Evolutionary conservation across 441 rosid species (phyloP), one percentile per base, ranked within the genome.

Genomic region (Brassica hybrid): DNA sequence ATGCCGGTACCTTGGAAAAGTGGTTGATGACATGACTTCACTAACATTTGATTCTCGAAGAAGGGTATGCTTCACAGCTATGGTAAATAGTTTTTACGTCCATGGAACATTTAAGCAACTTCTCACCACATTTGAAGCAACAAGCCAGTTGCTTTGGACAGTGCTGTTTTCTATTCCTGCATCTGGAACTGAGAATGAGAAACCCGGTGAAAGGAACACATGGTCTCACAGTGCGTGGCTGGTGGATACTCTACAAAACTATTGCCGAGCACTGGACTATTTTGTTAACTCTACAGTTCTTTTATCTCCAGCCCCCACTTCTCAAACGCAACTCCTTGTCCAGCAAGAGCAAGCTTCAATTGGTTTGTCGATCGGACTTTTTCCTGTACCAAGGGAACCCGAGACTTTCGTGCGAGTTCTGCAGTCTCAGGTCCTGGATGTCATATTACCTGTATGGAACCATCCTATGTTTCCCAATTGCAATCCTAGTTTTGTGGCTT

Each of bases 121-220:
- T 72, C 91, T 96, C 14, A 90, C 93, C 61, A 96, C 99, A 52
- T 96, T 96, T 85, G 98, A 90, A 85, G 99, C 98, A 50, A 96
- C 98, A 12, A 94, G 97, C 83, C 97, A 92, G 83, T 79, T 94
- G 84, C 83, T 94, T 58, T 96, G 97, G 97, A 84, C 91, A 4
- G 76, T 83, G 7, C 98, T 97, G 1, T 81, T 77, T 75, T 84
- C 92, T 57, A 62, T 88, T 57, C 86, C 88, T 62, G 74, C 91
- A 23, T 67, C 88, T 19, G 84, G 81, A 67, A 62, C 74, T 85
- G 97, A 91, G 75, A 81, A 86, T 63, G 89, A 90, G 69, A 96
- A 94, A 79, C 83, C 88, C 65, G 88, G 79, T 72, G 97, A 90
- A 82, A 92, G 91, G 80, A 86, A 84, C 82, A 83, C 87, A 76